Evolutionary conservation across 2,329 filamentous ascomycete genomes (phyloP).

Genomic region (Septoria linicola): DNA sequence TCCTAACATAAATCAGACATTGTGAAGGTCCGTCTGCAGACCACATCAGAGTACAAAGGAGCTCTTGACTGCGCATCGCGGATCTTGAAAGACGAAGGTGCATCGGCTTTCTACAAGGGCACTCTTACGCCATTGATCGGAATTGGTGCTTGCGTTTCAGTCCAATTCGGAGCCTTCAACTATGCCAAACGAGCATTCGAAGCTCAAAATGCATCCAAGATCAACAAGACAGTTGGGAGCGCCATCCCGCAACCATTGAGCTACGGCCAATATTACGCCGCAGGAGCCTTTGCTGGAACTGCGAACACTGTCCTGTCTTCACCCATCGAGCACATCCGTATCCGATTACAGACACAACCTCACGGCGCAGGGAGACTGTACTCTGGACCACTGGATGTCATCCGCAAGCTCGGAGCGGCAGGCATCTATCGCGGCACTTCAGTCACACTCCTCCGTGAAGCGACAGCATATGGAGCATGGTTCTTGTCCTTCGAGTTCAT

Average conservation of each 20-base stretch:
- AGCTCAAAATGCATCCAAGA: slow-evolving; percentile 59
- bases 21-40: slow-evolving; percentile 95
- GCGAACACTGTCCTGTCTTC: slow-evolving; percentile 85
- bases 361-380: slow-evolving; percentile 80
- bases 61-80: slow-evolving; percentile 77
- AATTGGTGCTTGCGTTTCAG: slow-evolving; percentile 91
- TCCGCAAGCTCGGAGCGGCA: slow-evolving; percentile 71
- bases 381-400: slow-evolving; percentile 81
- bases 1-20: slow-evolving; percentile 62
- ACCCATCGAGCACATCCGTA: slow-evolving; percentile 95
- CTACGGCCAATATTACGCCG: slow-evolving; percentile 83
- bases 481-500: slow-evolving; percentile 93
- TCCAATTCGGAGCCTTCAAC: slow-evolving; percentile 98
- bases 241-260: slow-evolving; percentile 53
- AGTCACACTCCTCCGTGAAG: slow-evolving; percentile 85
- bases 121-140: slow-evolving; percentile 91
- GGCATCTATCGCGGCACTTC: slow-evolving; percentile 85
- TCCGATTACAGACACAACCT: slow-evolving; percentile 92
- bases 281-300: slow-evolving; percentile 88
- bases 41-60: slow-evolving; percentile 73
- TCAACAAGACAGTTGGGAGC: slow-evolving; percentile 37
- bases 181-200: slow-evolving; percentile 85
- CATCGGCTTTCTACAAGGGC: slow-evolving; percentile 95
- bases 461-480: slow-evolving; percentile 93
- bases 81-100: slow-evolving; percentile 85